These are phyloP conservation scores for Gastrolobium villosum DNA, from an alignment of 306 rosid species.

Conservation along the genomic window DNA sequence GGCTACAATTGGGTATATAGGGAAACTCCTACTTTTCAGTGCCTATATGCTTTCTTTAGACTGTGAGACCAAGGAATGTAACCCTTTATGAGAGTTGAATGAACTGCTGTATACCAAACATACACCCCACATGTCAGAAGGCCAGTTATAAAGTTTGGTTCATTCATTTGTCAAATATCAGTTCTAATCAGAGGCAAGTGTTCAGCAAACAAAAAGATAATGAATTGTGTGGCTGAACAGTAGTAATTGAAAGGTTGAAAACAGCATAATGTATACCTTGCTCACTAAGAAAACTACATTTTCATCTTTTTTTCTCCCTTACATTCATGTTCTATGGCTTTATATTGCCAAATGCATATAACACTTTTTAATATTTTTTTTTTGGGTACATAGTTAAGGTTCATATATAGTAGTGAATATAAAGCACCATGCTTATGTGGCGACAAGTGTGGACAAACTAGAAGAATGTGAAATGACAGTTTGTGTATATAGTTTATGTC, in stretches of 20 bases:
- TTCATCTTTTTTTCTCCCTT: neutral
- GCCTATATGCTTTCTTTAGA: conserved; percentile 53
- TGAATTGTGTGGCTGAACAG: conserved; percentile 45
- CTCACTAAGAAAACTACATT: conserved; percentile 38
- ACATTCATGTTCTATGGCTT: conserved; percentile 4
- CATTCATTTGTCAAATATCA: conserved; percentile 50
- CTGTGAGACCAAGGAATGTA: conserved; percentile 49
- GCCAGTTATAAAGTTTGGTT: conserved; percentile 50
- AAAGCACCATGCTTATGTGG: conserved; percentile 44
- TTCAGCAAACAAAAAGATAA: conserved; percentile 43
- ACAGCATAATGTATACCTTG: conserved; percentile 36
- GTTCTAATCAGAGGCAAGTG: conserved; percentile 53
- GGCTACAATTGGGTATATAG: conserved; percentile 40
- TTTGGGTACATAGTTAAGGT: too few relatives aligned
- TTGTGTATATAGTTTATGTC: conserved; percentile 28
- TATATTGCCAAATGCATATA: conserved; percentile 8
- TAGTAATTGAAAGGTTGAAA: conserved; percentile 41
- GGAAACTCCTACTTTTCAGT: conserved; percentile 45
- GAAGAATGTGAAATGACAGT: conserved; percentile 36
- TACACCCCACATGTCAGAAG: conserved; percentile 61
- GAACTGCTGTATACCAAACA: conserved; percentile 56
- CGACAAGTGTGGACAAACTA: conserved; percentile 45
- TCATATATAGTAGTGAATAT: conserved; percentile 20
- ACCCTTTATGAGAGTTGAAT: conserved; percentile 50
- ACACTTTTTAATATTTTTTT: neutral